Conservation (phyloP, 116 monocot genomes). For the Cymodocea nodosa region DNA sequence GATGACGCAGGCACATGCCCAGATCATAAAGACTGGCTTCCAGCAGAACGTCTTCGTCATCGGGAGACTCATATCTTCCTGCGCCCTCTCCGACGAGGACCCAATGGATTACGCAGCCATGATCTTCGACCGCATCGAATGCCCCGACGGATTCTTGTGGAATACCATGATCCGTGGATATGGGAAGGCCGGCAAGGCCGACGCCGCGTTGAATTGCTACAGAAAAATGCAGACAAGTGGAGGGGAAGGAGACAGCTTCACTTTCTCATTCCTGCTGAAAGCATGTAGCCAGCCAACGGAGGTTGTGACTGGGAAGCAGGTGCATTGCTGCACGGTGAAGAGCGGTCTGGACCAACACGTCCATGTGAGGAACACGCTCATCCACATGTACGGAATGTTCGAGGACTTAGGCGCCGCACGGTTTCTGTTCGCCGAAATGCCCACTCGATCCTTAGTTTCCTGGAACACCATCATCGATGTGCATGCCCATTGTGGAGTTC, state of each 20-base stretch:
- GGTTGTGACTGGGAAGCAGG: slow-evolving; percentile 8
- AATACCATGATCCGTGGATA: slow-evolving; percentile 68
- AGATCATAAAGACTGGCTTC: slow-evolving; percentile 42
- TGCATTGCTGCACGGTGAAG: slow-evolving; percentile 14
- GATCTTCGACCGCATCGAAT: slow-evolving; percentile 21
- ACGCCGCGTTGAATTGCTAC: slow-evolving; percentile 37
- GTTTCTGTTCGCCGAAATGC: slow-evolving; percentile 33
- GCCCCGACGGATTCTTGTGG: slow-evolving; percentile 38
- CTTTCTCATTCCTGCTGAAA: slow-evolving; percentile 53
- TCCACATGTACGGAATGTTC: slow-evolving; percentile 34
- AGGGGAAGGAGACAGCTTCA: slow-evolving; percentile 39
- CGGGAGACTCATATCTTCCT: slow-evolving; percentile 39
- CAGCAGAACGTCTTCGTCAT: slow-evolving; percentile 29
- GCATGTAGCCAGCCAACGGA: slow-evolving; percentile 15
- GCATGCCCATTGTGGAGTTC: slow-evolving; percentile 20
- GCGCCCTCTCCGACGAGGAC: slow-evolving; percentile 17
- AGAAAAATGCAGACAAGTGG: slow-evolving; percentile 20
- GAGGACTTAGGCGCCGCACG: slow-evolving; percentile 25
- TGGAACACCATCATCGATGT: slow-evolving; percentile 55
- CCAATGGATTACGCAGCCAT: slow-evolving; percentile 21
- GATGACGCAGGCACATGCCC: slow-evolving; percentile 28
- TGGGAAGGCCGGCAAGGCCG: slow-evolving; percentile 13
- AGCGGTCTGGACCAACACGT: slow-evolving; percentile 8
- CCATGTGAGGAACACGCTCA: slow-evolving; percentile 25
- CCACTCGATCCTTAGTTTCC: slow-evolving; percentile 27